These are phyloP conservation scores for Cercospora sesami DNA, from an alignment of 2,329 filamentous ascomycete species.

Conservation along the genomic window DNA sequence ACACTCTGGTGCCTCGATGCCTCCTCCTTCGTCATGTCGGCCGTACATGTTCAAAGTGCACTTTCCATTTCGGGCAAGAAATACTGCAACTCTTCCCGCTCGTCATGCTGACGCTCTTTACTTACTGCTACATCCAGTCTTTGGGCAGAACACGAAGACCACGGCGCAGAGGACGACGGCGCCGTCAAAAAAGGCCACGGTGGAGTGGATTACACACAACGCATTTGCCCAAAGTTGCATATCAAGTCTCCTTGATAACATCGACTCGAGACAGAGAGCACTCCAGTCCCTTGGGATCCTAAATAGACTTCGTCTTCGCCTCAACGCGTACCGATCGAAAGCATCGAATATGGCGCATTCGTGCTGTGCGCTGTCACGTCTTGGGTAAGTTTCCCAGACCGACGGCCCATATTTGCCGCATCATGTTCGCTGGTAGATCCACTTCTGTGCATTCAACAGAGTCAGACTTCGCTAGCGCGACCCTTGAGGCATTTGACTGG, in stretches of 20 bases:
- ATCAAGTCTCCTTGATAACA: too few relatives aligned
- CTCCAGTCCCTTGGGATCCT: neutral
- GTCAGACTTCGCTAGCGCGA: neutral
- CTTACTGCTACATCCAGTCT: too few relatives aligned
- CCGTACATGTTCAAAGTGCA: neutral
- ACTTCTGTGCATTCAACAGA: neutral
- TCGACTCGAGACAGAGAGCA: neutral
- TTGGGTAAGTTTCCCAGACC: neutral
- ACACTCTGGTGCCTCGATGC: neutral
- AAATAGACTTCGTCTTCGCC: neutral
- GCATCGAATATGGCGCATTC: neutral
- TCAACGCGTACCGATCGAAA: neutral
- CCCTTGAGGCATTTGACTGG: neutral
- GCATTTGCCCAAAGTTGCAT: too few relatives aligned
- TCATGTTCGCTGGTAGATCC: neutral
- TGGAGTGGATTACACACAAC: too few relatives aligned
- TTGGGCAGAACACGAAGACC: neutral
- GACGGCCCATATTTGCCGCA: neutral
- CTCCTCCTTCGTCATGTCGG: neutral
- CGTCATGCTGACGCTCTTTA: neutral
- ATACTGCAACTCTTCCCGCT: neutral
- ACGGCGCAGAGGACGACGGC: too few relatives aligned
- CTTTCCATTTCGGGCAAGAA: neutral
- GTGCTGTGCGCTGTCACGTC: neutral
- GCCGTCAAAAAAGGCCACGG: too few relatives aligned